Percentiles rank a stretch among this genome's conserved stretches.
Conservation (phyloP, 768 basidiomycete species). For the Cystobasidium ongulense region DNA sequence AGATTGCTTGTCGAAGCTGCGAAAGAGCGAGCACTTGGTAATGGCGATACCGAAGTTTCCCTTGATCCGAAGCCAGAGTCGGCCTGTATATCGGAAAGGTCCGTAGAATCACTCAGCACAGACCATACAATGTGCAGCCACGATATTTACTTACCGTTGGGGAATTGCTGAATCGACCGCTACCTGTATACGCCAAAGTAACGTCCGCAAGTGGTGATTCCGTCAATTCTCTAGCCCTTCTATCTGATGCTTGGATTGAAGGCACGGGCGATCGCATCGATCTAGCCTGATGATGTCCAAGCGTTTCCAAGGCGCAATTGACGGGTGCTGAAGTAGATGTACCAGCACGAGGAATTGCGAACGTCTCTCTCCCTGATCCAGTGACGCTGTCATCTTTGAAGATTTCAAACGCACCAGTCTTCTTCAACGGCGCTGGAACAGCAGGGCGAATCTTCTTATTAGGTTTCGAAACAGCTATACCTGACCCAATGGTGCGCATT, state of each 20-base stretch:
- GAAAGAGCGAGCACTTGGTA: not conserved
- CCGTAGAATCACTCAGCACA: not conserved
- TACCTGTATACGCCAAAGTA: not conserved
- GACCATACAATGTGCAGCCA: not conserved
- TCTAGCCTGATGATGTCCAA: not conserved
- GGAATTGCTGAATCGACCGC: not conserved
- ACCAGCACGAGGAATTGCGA: not conserved
- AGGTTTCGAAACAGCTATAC: not conserved
- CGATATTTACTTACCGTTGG: not conserved
- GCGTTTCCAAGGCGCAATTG: not conserved
- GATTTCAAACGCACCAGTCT: not conserved
- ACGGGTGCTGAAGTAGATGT: not conserved
- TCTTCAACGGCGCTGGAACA: not conserved
- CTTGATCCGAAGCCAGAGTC: slow-evolving; percentile 2
- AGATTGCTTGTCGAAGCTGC: not conserved
- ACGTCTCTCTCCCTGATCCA: not conserved
- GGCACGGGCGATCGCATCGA: not conserved
- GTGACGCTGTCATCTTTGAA: not conserved
- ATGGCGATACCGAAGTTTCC: not conserved
- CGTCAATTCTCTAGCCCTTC: slow-evolving; percentile 4
- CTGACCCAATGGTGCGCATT: not conserved
- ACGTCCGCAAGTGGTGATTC: slow-evolving; percentile 8
- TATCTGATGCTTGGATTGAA: not conserved
- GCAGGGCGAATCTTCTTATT: not conserved
- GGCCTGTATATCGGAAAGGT: not conserved